These are phyloP conservation scores for Colletotrichum musicola DNA, from an alignment of 2,329 filamentous ascomycete species.

Conservation along the genomic window DNA sequence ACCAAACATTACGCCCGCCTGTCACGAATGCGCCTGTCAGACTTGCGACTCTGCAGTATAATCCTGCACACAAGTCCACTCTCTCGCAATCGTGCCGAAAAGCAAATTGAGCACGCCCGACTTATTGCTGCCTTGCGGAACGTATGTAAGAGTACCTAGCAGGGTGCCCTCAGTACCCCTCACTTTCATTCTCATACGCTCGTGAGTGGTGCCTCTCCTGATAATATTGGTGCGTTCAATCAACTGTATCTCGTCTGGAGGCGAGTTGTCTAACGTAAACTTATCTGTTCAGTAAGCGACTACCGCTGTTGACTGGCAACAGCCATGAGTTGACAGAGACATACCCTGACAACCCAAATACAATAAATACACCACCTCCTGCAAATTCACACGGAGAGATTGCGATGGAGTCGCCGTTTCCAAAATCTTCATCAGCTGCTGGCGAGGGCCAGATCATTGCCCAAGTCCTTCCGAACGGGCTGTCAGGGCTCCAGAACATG, in stretches of 20 bases:
- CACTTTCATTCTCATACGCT: too few species aligned
- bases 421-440: slow-evolving; percentile 77
- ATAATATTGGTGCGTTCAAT: neutral
- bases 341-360: neutral
- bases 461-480: slow-evolving; percentile 76
- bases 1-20: too few species aligned
- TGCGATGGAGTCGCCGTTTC: slow-evolving; percentile 78
- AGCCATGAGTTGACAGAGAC: neutral
- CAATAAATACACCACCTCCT: neutral
- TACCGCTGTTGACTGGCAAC: neutral
- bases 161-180: too few species aligned
- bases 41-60: too few species aligned
- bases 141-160: too few species aligned
- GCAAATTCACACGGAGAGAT: neutral
- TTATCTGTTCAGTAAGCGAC: neutral
- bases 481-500: slow-evolving; percentile 79
- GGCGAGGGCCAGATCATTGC: slow-evolving; percentile 85
- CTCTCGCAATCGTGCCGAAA: too few species aligned
- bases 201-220: too few species aligned
- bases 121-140: too few species aligned
- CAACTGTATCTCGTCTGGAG: neutral
- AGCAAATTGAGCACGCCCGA: too few species aligned
- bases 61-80: too few species aligned
- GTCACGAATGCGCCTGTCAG: too few species aligned
- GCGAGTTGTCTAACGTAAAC: neutral